Base-by-base conservation (phyloP, 2,329 filamentous ascomycete species). In the Helicocarpus griseus region DNA sequence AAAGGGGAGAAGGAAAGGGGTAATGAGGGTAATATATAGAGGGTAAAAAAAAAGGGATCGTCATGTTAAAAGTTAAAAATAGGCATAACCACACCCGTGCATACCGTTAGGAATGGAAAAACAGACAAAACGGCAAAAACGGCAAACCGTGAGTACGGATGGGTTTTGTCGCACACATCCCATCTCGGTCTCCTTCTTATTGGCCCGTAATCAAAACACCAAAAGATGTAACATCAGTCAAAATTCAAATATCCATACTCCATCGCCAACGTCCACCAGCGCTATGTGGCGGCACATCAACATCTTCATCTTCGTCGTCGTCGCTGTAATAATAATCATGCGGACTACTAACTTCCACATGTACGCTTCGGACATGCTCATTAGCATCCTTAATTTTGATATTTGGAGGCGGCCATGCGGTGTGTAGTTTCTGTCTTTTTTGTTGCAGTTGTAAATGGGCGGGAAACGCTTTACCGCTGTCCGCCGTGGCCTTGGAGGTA, bases 191-290 rank as follows among this genome's bases (percentile, higher is more conserved):
- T 13, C 29, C 29, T 8, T 31, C 13, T 31, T 31, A 31, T 31
- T 13, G 13, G 29, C 7, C 29, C 7, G 13, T 31, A 7, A 31
- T 31, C 29, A 31, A 1, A 31, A 2, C 7, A 13, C 3, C 29
- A 8, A 31, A 31, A 31, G 7, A 31, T 13, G 29, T 31, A 8
- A 31, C 13, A 13, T 2, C 29, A 31, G 13, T 63, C 61, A 72
- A 36, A 72, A 31, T 8, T 63, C 61, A 72, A 36, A 72, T 65
- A 53, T 72, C 68, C 67, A 72, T 71, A 55, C 69, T 72, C 69
- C 69, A 72, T 54, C 69, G 64, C 61, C 64, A 71, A 11, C 67
- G 68, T 29, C 65, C 65, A 48, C 69, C 58, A 35, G 59, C 61
- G 51, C 66, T 60, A 21, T 68, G 56, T 50, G 67, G 61, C 41